These are phyloP conservation scores for Kodamaea fukazawae DNA, from an alignment of 805 yeast species.

Conservation along the genomic window DNA sequence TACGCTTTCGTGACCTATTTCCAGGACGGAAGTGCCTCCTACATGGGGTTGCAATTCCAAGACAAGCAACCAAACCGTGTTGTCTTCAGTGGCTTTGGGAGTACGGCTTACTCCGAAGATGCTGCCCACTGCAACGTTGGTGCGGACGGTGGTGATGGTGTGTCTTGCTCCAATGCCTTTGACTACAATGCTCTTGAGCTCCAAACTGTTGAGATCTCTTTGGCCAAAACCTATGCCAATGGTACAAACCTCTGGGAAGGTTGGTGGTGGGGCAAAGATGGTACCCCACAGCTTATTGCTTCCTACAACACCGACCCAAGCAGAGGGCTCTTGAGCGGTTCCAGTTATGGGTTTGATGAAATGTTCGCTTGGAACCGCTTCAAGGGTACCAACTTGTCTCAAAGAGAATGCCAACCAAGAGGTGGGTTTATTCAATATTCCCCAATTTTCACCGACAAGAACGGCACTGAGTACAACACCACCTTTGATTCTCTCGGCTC, in stretches of 20 bases:
- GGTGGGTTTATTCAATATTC: conserved; percentile 3
- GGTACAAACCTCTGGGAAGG: conserved; percentile 5
- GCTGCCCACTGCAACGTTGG: conserved; percentile 8
- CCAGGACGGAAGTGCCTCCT: background rate
- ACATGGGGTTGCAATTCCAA: conserved; percentile 5
- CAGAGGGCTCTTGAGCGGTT: conserved; percentile 1
- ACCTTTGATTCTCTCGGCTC: background rate
- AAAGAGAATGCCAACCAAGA: background rate
- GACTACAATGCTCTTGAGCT: background rate
- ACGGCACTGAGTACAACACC: background rate
- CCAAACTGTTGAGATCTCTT: background rate
- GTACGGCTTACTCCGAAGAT: background rate
- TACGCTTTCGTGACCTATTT: background rate
- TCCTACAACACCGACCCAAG: background rate
- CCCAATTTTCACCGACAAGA: background rate
- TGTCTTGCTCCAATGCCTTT: conserved; percentile 4
- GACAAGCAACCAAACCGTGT: conserved; percentile 3
- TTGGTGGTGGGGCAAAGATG: no score
- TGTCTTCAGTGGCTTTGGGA: conserved; percentile 10
- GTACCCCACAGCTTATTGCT: background rate
- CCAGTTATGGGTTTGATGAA: background rate
- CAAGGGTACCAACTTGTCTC: background rate
- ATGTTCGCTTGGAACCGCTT: background rate
- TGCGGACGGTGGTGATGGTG: conserved; percentile 10
- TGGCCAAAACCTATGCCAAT: background rate